Base-by-base conservation (phyloP, 257 asterid genomes). In the Rubia yunnanensis region DNA sequence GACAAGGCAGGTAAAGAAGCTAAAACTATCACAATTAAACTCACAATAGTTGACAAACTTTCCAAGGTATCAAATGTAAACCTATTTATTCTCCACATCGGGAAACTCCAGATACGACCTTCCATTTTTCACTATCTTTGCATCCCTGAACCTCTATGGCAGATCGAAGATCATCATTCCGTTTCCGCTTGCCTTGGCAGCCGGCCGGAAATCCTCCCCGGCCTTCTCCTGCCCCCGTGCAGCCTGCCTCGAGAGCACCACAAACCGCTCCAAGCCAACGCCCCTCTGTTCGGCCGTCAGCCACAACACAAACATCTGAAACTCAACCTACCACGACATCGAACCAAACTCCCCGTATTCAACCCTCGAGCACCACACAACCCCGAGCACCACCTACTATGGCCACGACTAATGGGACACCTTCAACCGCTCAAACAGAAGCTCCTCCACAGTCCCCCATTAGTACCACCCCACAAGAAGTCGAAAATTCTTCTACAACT, bases 111-210 rank as follows among this genome's bases (percentile, higher is more conserved):
- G 64, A 54, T 5, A 65, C 32, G 58, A 50, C 20, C 20, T 61
- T 59, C 26, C n/a, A 44, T 17, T 17, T 8, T 49, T 23, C 48
- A n/a, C 14, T 26, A 50, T 50, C 57, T 18, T 50, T 22, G 13
- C 60, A 24, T 44, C 57, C 26, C 57, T 57, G 7, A 67, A 35
- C 35, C 6, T 10, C 50, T 28, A 89, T 89, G 95, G 81, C 82
- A 9, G 89, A 83, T 38, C 84, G 83, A 74, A 77, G 81, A 64
- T 67, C 85, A 8, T 35, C 78, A 26, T 61, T 78, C 63, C 80
- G 81, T 18, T 77, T 73, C 13, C 94, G 91, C 17, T 76, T 86
- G 26, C 80, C 80, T 41, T 78, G 87, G 82, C 60, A 50, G 28
- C 38, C 83, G 27, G 60, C 74, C 14, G 46, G 66, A 36, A 48